A percentile compares a stretch with the other conserved stretches of the same genome.
Conservation (phyloP, 371 early-diverging fungal species). For the Mortierella sp. region DNA sequence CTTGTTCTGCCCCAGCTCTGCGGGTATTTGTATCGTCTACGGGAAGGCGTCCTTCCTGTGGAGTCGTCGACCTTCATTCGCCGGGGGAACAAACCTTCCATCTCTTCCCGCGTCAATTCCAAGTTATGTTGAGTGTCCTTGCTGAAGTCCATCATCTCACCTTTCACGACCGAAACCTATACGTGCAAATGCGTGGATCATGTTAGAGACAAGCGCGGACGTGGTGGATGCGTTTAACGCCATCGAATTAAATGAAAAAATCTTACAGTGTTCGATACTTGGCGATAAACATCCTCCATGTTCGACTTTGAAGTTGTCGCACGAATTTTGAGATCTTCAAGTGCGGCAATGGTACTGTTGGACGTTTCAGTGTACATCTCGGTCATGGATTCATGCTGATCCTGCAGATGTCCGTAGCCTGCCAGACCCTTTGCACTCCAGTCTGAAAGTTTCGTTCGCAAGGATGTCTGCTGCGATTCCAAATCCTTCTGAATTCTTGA, state of each 20-base stretch:
- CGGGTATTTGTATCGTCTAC: conserved; percentile 35
- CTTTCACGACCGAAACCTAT: conserved; percentile 13
- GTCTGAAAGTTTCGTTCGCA: conserved; percentile 19
- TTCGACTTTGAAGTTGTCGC: neutral
- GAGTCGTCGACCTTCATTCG: conserved; percentile 44
- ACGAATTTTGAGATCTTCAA: conserved; percentile 22
- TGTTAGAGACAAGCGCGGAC: no score
- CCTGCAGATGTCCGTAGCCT: conserved; percentile 18
- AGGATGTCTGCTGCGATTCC: conserved; percentile 19
- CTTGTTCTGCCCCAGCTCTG: conserved; percentile 31
- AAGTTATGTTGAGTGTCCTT: conserved; percentile 22
- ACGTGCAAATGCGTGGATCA: neutral
- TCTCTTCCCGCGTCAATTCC: conserved; percentile 20
- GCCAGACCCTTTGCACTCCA: conserved; percentile 14
- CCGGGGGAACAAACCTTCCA: conserved; percentile 18
- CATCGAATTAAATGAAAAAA: no score
- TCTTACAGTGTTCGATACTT: conserved; percentile 21
- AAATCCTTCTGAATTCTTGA: conserved; percentile 11
- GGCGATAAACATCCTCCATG: conserved; percentile 10
- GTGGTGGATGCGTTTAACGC: no score
- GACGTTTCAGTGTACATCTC: conserved; percentile 24
- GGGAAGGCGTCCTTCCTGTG: conserved; percentile 40
- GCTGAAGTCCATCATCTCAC: conserved; percentile 4
- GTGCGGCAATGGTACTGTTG: conserved; percentile 9
- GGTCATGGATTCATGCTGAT: conserved; percentile 8